Conservation (phyloP, 1,284 basidiomycete species). For the Mycena sp. region DNA sequence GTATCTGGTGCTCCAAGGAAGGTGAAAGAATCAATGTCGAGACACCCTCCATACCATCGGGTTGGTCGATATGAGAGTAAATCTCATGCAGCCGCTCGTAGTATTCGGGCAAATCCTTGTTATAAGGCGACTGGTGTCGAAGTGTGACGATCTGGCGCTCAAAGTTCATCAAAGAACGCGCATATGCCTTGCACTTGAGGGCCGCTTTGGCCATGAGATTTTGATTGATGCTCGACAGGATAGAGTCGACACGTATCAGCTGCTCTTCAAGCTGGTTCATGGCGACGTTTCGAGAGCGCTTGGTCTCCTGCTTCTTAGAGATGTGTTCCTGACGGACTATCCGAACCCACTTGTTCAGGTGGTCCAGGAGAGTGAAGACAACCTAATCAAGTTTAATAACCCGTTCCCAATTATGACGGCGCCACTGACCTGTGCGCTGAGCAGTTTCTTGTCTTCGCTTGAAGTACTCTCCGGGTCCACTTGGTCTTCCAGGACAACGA, state of each 20-base stretch:
- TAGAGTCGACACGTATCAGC: constrained; percentile 77
- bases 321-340: constrained; percentile 67
- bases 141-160: constrained; percentile 81
- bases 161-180: constrained; percentile 94
- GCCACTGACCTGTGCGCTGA: constrained; percentile 86
- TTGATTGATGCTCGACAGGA: constrained; percentile 87
- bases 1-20: constrained; percentile 95
- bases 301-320: constrained; percentile 58
- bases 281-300: constrained; percentile 53
- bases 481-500: constrained; percentile 89
- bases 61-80: constrained; percentile 96
- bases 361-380: constrained; percentile 95
- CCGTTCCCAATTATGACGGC: not conserved
- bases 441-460: constrained; percentile 79
- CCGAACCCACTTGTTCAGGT: constrained; percentile 92
- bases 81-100: constrained; percentile 97
- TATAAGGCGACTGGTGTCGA: constrained; percentile 53
- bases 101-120: constrained; percentile 74
- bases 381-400: constrained; percentile 59
- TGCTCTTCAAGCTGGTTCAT: constrained; percentile 60
- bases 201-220: constrained; percentile 94
- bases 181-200: constrained; percentile 93
- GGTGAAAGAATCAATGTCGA: constrained; percentile 92
- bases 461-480: constrained; percentile 69
- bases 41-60: constrained; percentile 99